phyloP scores from a whole-genome alignment of 805 yeast species.

The Brettanomyces bruxellensis region DNA sequence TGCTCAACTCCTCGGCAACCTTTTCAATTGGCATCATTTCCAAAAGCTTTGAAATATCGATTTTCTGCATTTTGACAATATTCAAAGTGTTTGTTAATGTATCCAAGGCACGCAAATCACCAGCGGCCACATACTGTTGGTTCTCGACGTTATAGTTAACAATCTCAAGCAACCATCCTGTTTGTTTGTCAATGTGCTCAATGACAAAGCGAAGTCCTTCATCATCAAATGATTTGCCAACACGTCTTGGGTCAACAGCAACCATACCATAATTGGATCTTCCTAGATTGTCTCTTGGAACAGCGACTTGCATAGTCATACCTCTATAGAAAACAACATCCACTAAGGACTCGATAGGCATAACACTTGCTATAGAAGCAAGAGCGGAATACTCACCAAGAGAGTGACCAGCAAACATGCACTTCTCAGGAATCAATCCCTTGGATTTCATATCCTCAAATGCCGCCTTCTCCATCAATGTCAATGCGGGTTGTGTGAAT shows the following conservation, averaged over 20 bases:
- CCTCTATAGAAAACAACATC: constrained; percentile 99
- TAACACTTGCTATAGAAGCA: constrained; percentile 94
- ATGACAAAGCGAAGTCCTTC: constrained; percentile 93
- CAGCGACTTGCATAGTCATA: constrained; percentile 99
- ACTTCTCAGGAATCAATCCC: constrained; percentile 89
- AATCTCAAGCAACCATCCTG: constrained; percentile 93
- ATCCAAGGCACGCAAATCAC: constrained; percentile 94
- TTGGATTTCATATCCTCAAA: constrained; percentile 95
- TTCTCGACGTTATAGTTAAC: constrained; percentile 98
- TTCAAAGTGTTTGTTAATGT: constrained; percentile 88
- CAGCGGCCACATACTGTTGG: constrained; percentile 97
- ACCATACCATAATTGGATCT: constrained; percentile 99
- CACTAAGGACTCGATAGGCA: constrained; percentile 96
- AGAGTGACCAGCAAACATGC: constrained; percentile 98
- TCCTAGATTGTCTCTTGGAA: constrained; percentile 90
- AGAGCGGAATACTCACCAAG: constrained; percentile 98
- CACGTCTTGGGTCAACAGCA: constrained; percentile 96
- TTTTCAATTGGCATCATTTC: constrained; percentile 76
- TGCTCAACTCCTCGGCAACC: constrained; percentile 80
- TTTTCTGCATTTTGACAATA: constrained; percentile 87
- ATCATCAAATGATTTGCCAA: constrained; percentile 80
- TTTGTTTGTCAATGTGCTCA: constrained; percentile 72
- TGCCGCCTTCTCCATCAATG: constrained; percentile 98
- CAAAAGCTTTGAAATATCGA: constrained; percentile 83
- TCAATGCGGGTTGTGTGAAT: constrained; percentile 98